Evolutionary conservation across 108 stramenopile genomes (phyloP).

Genomic region (Poteriospumella lacustris): DNA sequence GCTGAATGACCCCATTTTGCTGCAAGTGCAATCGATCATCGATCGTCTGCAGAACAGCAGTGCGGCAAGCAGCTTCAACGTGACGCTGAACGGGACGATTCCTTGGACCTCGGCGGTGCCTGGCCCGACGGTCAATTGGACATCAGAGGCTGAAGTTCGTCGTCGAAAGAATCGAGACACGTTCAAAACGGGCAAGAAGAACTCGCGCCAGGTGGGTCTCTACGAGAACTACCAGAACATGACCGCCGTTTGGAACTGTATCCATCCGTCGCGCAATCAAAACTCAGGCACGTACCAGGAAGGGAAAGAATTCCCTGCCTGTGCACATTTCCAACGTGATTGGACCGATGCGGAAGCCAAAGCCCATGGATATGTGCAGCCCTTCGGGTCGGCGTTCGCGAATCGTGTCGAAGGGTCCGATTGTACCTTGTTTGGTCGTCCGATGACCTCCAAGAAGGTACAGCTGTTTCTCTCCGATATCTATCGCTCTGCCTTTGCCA

Average conservation of each 20-base stretch:
- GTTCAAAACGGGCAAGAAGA: slow-evolving; percentile 27
- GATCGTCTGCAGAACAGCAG: no score
- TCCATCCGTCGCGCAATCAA: not conserved
- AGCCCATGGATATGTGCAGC: not conserved
- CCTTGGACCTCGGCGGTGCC: slow-evolving; percentile 20
- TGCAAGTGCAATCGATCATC: not conserved
- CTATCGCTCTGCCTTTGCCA: not conserved
- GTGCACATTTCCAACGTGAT: slow-evolving; percentile 22
- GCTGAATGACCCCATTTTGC: slow-evolving; percentile 22
- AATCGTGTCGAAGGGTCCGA: slow-evolving; percentile 20
- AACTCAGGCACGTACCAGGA: not conserved
- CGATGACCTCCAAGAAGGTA: not conserved
- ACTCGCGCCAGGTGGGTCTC: not conserved
- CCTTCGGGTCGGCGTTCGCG: not conserved
- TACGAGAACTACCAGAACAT: slow-evolving; percentile 13
- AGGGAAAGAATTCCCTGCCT: slow-evolving; percentile 19
- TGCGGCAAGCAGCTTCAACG: no score
- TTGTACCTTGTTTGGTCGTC: not conserved
- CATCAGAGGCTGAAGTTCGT: not conserved
- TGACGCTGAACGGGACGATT: not conserved
- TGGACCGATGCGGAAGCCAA: not conserved
- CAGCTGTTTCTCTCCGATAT: slow-evolving; percentile 25
- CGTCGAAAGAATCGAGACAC: not conserved
- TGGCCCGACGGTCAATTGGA: slow-evolving; percentile 2
- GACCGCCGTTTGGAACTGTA: not conserved